Percentiles rank a stretch among this genome's conserved stretches.
phyloP scores from a whole-genome alignment of 2,329 filamentous ascomycete genomes.

The Colletotrichum sp. region DNA sequence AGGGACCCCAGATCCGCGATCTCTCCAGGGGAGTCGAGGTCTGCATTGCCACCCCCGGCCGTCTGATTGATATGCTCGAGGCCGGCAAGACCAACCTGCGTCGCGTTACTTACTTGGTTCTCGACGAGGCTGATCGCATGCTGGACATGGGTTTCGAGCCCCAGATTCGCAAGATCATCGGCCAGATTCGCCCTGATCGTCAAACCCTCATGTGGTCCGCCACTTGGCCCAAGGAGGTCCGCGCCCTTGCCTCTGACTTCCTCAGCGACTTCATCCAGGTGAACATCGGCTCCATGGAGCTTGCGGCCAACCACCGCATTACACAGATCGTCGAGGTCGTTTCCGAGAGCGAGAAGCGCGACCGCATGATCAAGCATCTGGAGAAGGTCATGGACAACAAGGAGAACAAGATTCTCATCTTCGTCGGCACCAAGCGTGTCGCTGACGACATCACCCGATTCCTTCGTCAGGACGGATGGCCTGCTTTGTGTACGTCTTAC shows the following conservation, averaged over 20 bases:
- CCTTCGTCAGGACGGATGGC: constrained; percentile 97
- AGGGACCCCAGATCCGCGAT: constrained; percentile 95
- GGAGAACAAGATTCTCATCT: constrained; percentile 93
- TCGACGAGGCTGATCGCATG: constrained; percentile 99
- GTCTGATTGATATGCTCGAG: constrained; percentile 98
- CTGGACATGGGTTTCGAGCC: constrained; percentile 99
- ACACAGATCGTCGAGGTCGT: constrained; percentile 98
- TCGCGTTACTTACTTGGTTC: constrained; percentile 95
- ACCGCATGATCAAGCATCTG: constrained; percentile 95
- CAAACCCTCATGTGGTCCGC: constrained; percentile 99
- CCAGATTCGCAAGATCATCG: constrained; percentile 98
- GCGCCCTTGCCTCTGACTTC: constrained; percentile 88
- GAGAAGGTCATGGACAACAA: constrained; percentile 98
- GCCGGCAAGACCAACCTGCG: constrained; percentile 97
- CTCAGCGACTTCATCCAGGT: constrained; percentile 97
- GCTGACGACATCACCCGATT: constrained; percentile 98
- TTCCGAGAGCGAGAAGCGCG: constrained; percentile 95
- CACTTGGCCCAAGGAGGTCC: constrained; percentile 98
- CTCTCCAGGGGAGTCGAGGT: constrained; percentile 95
- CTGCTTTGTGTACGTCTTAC: constrained; percentile 81
- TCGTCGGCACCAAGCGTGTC: constrained; percentile 92
- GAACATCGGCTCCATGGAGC: constrained; percentile 95
- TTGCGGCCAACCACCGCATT: constrained; percentile 96
- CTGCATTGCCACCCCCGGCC: constrained; percentile 96
- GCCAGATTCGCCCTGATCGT: constrained; percentile 96